Base-by-base conservation (phyloP, 2,329 filamentous ascomycete genomes). In the Polychaeton citri region DNA sequence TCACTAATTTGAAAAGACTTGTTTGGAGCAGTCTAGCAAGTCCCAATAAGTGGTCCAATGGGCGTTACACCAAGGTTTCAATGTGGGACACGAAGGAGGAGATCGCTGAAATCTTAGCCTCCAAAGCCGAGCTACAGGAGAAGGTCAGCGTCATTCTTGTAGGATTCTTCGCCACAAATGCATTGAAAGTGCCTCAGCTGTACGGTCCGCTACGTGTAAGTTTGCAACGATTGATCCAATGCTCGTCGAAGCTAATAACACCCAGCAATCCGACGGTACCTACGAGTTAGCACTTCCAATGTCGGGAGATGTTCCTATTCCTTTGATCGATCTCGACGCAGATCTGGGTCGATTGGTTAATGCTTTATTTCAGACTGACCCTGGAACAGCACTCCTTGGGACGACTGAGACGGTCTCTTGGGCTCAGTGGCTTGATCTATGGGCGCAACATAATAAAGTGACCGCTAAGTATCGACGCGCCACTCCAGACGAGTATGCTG, bases 61-160 rank as follows among this genome's bases (percentile, higher is more conserved):
- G 50, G 7, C 43, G 43, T 9, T 48, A 43, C 34, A 37, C 40
- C 13, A 43, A 49, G 21, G 26, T 50, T 4, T 49, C 39, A 28
- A 52, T 54, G 39, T 56, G 53, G 31, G 52, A 56, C 19, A 36
- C 46, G 15, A 56, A 56, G 41, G 48, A 43, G 13, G 42, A 46
- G 3, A 44, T 48, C 9, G 46, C 47, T 12, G 43, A 47, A 6
- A 51, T 54, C 33, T 21, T 54, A n/a, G n/a, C n/a, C n/a, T n/a
- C n/a, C n/a, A n/a, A n/a, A n/a, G n/a, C n/a, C n/a, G 31, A 20
- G 20, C 30, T 38, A 12, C 12, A 12, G 18, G 6, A 34, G 6
- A 38, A 38, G 36, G 13, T 28, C 10, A 33, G 36, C 20, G 28
- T 18, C 7, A 30, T 38, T 7, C 7, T 38, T 10, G 19, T 38